Evolutionary conservation across 495 filamentous ascomycete genomes (phyloP), one percentile per base, ranked within the genome.

Genomic region (Amniculicola lignicola): DNA sequence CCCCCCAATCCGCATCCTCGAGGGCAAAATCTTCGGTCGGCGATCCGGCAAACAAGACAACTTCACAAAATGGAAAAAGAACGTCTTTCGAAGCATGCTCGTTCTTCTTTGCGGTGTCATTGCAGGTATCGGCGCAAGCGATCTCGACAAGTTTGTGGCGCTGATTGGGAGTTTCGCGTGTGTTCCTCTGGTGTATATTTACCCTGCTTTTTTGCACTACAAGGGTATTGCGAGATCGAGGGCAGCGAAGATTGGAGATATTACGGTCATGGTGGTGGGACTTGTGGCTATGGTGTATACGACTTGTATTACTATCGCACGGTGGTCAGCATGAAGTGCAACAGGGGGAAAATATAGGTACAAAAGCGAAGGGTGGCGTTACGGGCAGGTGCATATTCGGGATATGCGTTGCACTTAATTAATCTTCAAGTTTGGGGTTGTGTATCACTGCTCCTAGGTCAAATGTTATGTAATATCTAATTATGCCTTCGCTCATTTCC

Each of bases 1-100:
- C 62, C 82, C 82, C 0, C 80, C 82, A 7, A 63, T 82, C 29
- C 71, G 82, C 11, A 86, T 86, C 61, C 67, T 83, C 31, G 82
- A 85, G 65, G 73, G 71, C 0, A 69, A 61, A 27, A 54, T 84
- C 19, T 51, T 82, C 54, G 78, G 77, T 7, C 70, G 73, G 4
- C 71, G 69, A 15, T 83, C 82, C 1, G 82, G 82, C 2, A 84
- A 80, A 65, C 71, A 68, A 23, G 75, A 72, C 46, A 51, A 63
- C 11, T 58, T 62, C 15, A 83, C 75, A 33, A 86, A 86, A 60
- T 86, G 82, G 82, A 79, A 79, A 63, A 86, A 86, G 75, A 86
- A 86, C 51, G 70, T 61, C 2, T 79, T 86, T 48, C 74, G 82
- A 2, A 59, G 77, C 0, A 59, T 33, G 0, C 43, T 83, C 7